Evolutionary conservation across 2,329 filamentous ascomycete species (phyloP).

Genomic region (Neoarthrinium moseri): DNA sequence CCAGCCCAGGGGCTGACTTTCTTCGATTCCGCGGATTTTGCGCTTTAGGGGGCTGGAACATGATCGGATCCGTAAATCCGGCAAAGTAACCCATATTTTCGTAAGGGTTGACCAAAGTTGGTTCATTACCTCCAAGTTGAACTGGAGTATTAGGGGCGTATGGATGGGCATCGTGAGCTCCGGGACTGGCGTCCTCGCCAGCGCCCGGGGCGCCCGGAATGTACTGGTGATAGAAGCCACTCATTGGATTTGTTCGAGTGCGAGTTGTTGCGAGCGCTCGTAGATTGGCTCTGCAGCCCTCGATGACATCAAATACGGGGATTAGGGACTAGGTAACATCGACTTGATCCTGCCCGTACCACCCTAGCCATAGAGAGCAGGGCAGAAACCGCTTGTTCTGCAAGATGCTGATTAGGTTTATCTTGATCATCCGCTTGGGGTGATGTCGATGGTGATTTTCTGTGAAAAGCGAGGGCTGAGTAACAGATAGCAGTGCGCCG

Average conservation of each 20-base stretch:
- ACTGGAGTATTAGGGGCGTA: constrained; percentile 31
- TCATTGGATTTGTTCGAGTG: constrained; percentile 36
- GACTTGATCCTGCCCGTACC: too few relatives aligned
- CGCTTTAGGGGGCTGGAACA: constrained; percentile 46
- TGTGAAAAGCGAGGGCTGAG: too few relatives aligned
- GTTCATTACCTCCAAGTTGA: constrained; percentile 24
- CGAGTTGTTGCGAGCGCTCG: constrained; percentile 9
- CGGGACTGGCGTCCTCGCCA: constrained; percentile 33
- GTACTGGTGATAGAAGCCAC: constrained; percentile 54
- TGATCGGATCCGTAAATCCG: constrained; percentile 48
- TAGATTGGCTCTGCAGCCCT: too few relatives aligned
- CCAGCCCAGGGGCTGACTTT: constrained; percentile 50
- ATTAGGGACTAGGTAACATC: too few relatives aligned
- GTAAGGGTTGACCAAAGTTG: constrained; percentile 41
- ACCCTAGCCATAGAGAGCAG: too few relatives aligned
- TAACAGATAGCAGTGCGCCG: too few relatives aligned
- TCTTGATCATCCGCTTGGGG: too few relatives aligned
- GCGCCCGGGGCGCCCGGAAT: constrained; percentile 50
- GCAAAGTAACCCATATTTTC: constrained; percentile 48
- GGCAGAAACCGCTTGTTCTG: too few relatives aligned
- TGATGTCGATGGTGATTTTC: too few relatives aligned
- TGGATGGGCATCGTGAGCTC: constrained; percentile 38
- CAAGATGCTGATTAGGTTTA: too few relatives aligned
- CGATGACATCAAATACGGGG: too few relatives aligned
- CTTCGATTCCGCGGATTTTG: constrained; percentile 44